Percentiles rank a stretch among this genome's conserved stretches.
Conservation (phyloP, 2,329 filamentous ascomycete species). For the Claviceps sp. region DNA sequence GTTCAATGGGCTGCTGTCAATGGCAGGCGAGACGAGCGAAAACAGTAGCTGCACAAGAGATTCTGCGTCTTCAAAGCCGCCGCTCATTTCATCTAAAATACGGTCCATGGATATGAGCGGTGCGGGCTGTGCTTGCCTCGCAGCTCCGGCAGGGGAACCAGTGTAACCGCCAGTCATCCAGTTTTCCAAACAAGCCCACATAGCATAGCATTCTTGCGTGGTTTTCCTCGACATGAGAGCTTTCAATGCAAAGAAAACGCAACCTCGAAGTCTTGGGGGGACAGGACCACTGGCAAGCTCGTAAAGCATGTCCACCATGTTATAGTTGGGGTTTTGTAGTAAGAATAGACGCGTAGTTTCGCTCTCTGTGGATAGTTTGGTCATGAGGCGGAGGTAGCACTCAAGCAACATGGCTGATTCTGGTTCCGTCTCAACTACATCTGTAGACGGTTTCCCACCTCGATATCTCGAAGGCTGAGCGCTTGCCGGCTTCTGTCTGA, state of each 20-base stretch:
- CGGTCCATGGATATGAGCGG: slow-evolving; percentile 40
- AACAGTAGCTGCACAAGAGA: slow-evolving; percentile 70
- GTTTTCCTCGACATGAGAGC: slow-evolving; percentile 66
- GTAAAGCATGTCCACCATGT: slow-evolving; percentile 61
- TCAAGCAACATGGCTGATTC: slow-evolving; percentile 96
- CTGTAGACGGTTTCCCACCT: slow-evolving; percentile 45
- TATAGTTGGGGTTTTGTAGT: slow-evolving; percentile 49
- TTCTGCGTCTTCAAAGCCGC: slow-evolving; percentile 72
- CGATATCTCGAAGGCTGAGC: slow-evolving; percentile 31
- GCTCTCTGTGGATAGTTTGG: slow-evolving; percentile 68
- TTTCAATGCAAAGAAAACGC: slow-evolving; percentile 66
- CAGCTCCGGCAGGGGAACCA: slow-evolving; percentile 19
- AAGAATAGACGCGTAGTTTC: slow-evolving; percentile 60
- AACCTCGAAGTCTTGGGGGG: slow-evolving; percentile 64
- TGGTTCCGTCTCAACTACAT: slow-evolving; percentile 67
- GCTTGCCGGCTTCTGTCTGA: slow-evolving; percentile 54
- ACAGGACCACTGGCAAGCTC: slow-evolving; percentile 67
- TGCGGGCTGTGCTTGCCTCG: slow-evolving; percentile 19
- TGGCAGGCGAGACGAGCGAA: slow-evolving; percentile 53
- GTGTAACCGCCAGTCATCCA: slow-evolving; percentile 57
- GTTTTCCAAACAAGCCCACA: slow-evolving; percentile 71
- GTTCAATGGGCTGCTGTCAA: slow-evolving; percentile 47
- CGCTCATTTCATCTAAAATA: slow-evolving; percentile 60
- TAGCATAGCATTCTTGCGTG: slow-evolving; percentile 48
- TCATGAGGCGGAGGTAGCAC: slow-evolving; percentile 78